A percentile compares a stretch with the other conserved stretches of the same genome.
Evolutionary conservation across 83 land plant species (phyloP).

Genomic region (Diphasiastrum complanatum): DNA sequence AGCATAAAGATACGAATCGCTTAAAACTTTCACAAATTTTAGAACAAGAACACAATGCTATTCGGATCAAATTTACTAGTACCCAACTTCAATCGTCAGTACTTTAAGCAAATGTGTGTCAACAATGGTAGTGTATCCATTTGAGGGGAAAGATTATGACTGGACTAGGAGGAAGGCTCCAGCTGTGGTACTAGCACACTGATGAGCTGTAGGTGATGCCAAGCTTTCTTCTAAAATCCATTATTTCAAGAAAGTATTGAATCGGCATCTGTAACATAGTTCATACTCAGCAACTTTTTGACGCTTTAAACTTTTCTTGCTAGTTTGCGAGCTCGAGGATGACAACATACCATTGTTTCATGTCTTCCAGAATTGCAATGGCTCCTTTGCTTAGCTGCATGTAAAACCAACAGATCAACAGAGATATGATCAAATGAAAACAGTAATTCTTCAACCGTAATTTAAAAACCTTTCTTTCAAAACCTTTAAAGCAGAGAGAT

Average conservation of each 20-base stretch:
- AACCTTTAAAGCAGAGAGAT: not conserved
- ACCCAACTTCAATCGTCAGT: not conserved
- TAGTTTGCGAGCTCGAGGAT: not conserved
- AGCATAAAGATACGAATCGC: not conserved
- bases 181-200: too few relatives aligned
- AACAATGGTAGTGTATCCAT: too few relatives aligned
- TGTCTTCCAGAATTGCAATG: slow-evolving; percentile 78
- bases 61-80: slow-evolving; percentile 2
- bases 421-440: not conserved
- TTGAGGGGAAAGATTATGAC: too few relatives aligned
- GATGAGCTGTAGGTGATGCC: too few relatives aligned
- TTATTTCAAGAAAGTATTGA: too few relatives aligned
- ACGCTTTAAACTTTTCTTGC: not conserved
- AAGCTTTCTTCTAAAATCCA: too few relatives aligned
- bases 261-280: too few relatives aligned
- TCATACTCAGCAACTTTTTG: not conserved
- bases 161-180: too few relatives aligned
- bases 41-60: not conserved
- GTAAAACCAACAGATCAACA: slow-evolving; percentile 4
- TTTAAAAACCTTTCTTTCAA: too few relatives aligned
- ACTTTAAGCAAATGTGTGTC: too few relatives aligned
- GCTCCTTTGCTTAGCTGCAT: slow-evolving; percentile 86
- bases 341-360: slow-evolving; percentile 50
- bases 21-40: not conserved
- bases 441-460: too few relatives aligned